phyloP scores from a whole-genome alignment of 768 basidiomycete species.

The Kwoniella dendrophila region DNA sequence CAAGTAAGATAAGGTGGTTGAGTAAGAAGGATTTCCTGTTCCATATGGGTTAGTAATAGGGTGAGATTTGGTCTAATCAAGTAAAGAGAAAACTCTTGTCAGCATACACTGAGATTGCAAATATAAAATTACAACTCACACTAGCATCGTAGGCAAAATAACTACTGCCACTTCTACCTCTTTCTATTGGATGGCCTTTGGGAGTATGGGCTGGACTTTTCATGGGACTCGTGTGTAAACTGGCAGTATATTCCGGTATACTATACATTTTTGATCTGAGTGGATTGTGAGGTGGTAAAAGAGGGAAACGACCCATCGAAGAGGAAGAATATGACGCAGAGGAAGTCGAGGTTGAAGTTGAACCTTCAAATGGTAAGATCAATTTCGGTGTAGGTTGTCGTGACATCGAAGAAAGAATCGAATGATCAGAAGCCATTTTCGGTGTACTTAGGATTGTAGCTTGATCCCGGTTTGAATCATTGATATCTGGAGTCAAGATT shows the following conservation, averaged over 20 bases:
- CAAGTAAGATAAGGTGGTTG: slow-evolving; percentile 40
- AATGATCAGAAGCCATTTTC: slow-evolving; percentile 30
- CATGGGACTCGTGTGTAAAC: no score
- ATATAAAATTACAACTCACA: slow-evolving; percentile 17
- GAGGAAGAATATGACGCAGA: no score
- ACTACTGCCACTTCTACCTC: not conserved
- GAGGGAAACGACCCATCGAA: slow-evolving; percentile 21
- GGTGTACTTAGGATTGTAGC: slow-evolving; percentile 6
- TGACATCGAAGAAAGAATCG: slow-evolving; percentile 26
- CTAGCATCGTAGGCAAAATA: slow-evolving; percentile 28
- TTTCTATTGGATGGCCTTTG: slow-evolving; percentile 44
- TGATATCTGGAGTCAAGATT: slow-evolving; percentile 22
- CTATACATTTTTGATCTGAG: slow-evolving; percentile 29
- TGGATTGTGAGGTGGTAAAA: slow-evolving; percentile 41
- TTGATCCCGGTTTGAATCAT: not conserved
- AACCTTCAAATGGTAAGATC: slow-evolving; percentile 15
- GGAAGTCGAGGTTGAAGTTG: slow-evolving; percentile 7
- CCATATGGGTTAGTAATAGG: slow-evolving; percentile 30
- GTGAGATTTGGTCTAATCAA: slow-evolving; percentile 16
- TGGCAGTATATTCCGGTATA: slow-evolving; percentile 7
- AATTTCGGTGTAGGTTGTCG: slow-evolving; percentile 28
- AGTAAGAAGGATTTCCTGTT: slow-evolving; percentile 28
- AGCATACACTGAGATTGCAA: not conserved
- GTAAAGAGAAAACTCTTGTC: not conserved
- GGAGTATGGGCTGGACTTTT: slow-evolving; percentile 39